A percentile compares a stretch with the other conserved stretches of the same genome.
Conservation (phyloP, 2,329 filamentous ascomycete genomes). For the Aspergillus hortae region DNA sequence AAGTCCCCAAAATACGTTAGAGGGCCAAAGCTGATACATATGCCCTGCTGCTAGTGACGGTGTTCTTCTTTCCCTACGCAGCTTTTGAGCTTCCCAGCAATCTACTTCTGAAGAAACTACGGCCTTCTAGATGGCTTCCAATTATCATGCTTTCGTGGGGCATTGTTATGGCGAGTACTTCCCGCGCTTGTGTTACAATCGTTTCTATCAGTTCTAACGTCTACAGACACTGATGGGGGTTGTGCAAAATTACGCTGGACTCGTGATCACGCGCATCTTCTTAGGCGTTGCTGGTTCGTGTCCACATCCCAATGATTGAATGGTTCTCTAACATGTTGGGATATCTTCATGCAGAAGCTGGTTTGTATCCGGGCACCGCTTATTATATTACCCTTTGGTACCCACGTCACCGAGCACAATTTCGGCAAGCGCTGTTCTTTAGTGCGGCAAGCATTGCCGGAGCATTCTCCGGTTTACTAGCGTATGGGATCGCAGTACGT, state of each 20-base stretch:
- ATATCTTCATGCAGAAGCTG: conserved; percentile 29
- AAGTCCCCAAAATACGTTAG: not conserved
- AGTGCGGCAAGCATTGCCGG: conserved; percentile 48
- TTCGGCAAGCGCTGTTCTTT: conserved; percentile 46
- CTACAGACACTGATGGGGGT: conserved; percentile 47
- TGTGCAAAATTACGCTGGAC: conserved; percentile 44
- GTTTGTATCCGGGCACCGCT: conserved; percentile 42
- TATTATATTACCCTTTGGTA: conserved; percentile 49
- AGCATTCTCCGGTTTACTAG: conserved; percentile 52
- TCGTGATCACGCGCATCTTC: conserved; percentile 48
- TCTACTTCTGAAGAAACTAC: conserved; percentile 22
- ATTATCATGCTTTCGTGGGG: conserved; percentile 42
- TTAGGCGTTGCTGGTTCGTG: conserved; percentile 32
- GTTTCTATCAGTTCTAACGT: not conserved
- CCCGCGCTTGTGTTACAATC: not conserved
- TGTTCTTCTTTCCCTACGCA: conserved; percentile 26
- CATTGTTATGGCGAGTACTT: conserved; percentile 36
- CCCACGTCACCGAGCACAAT: conserved; percentile 40
- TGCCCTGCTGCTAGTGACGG: conserved; percentile 20
- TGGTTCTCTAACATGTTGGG: not conserved
- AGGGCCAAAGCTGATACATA: not conserved
- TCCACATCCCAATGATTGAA: not conserved
- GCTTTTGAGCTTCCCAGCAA: conserved; percentile 23
- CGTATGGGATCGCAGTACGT: conserved; percentile 47
- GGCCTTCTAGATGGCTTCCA: conserved; percentile 28